Evolutionary conservation across 345 rosid species (phyloP), one percentile per base, ranked within the genome.

Genomic region (Aquilaria malaccensis): DNA sequence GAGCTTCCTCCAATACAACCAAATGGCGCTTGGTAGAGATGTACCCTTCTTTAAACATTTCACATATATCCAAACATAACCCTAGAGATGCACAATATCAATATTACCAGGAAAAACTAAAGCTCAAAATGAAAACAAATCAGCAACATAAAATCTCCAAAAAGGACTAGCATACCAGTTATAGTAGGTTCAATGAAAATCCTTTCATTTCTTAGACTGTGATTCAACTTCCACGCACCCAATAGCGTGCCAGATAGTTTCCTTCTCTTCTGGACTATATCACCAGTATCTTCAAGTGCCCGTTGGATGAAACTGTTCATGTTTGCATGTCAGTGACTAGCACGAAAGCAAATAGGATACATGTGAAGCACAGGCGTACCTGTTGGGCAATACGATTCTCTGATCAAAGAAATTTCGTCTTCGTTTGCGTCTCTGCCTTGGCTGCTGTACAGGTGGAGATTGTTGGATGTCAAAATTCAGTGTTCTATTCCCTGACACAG

Each of bases 151-250:
- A 67, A 33, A 22, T 56, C 33, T 30, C 13, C 2, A 63, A 22
- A 48, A 55, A 76, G 58, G 50, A 29, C 10, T n/a, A 50, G 49
- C 30, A 63, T 62, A 84, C 98, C 98, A 52, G 88, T 79, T 45
- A 84, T 1, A 51, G 63, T 67, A 62, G 98, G 83, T 55, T 87
- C 85, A 46, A 59, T 22, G 66, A 89, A 79, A 49, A 72, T 11
- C 50, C 67, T 74, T 51, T 87, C 96, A 67, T 78, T 87, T 74
- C 78, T 72, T 56, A 66, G 65, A 57, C 52, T 53, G 59, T 74
- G 84, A 59, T 72, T 76, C 67, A 68, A 55, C 78, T 73, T 89
- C 98, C 97, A 87, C 31, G 80, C 11, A 22, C 52, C 80, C 72
- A 87, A 60, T 69, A 70, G 52, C 64, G 84, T 73, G 61, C 70